Evolutionary conservation across 805 yeast genomes (phyloP).

Genomic region (Nakazawaea pomicola): DNA sequence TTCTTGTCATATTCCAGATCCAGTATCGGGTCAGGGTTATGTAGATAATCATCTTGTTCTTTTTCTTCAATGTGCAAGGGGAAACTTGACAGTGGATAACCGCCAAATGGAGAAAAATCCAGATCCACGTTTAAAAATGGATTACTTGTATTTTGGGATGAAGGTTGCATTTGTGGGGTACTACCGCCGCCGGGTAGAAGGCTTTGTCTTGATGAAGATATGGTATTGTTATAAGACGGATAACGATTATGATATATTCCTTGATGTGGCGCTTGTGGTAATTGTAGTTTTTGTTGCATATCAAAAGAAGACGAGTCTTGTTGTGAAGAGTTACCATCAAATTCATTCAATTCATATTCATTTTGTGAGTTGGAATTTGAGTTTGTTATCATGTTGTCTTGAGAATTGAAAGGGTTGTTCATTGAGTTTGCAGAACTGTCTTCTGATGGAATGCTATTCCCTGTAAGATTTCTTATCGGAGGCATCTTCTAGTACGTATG

Average conservation of each 20-base stretch:
- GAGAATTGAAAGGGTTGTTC: constrained; percentile 3
- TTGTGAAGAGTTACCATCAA: background rate
- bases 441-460: background rate
- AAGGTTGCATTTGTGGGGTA: too few species aligned
- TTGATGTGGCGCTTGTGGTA: too few species aligned
- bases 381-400: background rate
- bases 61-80: constrained; percentile 90
- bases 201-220: constrained; percentile 36
- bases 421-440: background rate
- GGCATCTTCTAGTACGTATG: constrained; percentile 1
- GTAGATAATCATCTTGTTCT: constrained; percentile 92
- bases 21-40: constrained; percentile 92
- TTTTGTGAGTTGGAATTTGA: too few species aligned
- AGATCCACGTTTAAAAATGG: constrained; percentile 44
- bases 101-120: constrained; percentile 90
- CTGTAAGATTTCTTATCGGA: constrained; percentile 5
- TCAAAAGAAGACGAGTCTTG: constrained; percentile 3
- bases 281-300: too few species aligned
- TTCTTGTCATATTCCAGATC: constrained; percentile 83
- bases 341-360: constrained; percentile 1
- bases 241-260: constrained; percentile 70
- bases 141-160: constrained; percentile 19
- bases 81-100: constrained; percentile 89
- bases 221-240: constrained; percentile 48
- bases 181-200: too few species aligned